Conservation (phyloP, 768 basidiomycete genomes). For the Boletus tylopilopsis region DNA sequence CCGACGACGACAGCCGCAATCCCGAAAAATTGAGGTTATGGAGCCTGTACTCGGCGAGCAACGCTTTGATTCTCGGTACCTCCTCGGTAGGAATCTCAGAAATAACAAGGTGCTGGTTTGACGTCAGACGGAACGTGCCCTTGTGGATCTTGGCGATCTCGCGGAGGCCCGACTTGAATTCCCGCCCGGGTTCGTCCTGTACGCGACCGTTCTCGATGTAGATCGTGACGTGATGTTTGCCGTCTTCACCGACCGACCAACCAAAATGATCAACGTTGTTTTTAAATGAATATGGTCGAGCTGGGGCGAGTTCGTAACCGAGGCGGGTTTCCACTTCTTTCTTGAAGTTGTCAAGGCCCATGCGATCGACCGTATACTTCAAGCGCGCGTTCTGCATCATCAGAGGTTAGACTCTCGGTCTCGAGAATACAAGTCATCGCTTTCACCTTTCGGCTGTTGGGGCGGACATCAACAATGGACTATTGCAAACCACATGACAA, state of each 20-base stretch:
- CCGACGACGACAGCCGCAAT: conserved; percentile 83
- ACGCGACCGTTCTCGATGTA: conserved; percentile 98
- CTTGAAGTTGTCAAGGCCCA: conserved; percentile 86
- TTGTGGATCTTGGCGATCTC: conserved; percentile 95
- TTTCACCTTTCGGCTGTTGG: conserved; percentile 51
- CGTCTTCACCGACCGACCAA: conserved; percentile 86
- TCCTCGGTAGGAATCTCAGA: conserved; percentile 78
- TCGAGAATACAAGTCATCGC: background rate
- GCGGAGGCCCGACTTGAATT: conserved; percentile 89
- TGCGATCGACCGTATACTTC: conserved; percentile 96
- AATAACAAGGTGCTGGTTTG: conserved; percentile 92
- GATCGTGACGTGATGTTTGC: conserved; percentile 85
- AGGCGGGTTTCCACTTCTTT: conserved; percentile 86
- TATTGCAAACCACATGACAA: conserved; percentile 7
- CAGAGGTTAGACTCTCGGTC: conserved; percentile 9
- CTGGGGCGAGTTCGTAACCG: conserved; percentile 71
- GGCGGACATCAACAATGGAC: conserved; percentile 1
- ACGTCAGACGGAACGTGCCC: conserved; percentile 88
- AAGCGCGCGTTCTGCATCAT: conserved; percentile 72
- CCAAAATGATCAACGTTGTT: conserved; percentile 93
- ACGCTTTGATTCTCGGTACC: conserved; percentile 67
- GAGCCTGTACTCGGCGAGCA: conserved; percentile 82
- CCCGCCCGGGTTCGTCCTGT: conserved; percentile 85
- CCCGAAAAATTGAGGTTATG: conserved; percentile 81
- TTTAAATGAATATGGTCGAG: conserved; percentile 77